Percentiles rank a stretch among this genome's conserved stretches.
phyloP scores from a whole-genome alignment of 768 basidiomycete genomes.

The Auriscalpium microsporum region DNA sequence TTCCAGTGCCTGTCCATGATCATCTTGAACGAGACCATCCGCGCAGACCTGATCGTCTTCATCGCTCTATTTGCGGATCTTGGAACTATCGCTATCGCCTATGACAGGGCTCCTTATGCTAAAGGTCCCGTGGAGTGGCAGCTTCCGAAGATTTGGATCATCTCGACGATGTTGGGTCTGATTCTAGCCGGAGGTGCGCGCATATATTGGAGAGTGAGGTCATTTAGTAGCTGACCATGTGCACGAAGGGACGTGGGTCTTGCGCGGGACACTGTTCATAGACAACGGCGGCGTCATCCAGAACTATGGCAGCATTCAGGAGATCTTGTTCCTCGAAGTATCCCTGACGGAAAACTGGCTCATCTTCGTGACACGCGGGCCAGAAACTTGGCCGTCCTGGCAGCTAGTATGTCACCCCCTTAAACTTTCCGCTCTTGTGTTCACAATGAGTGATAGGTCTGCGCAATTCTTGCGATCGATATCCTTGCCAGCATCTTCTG shows the following conservation, averaged over 20 bases:
- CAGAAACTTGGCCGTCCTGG: conserved; percentile 28
- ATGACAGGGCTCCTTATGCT: conserved; percentile 33
- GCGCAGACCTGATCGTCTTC: conserved; percentile 38
- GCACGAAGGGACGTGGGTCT: conserved; percentile 37
- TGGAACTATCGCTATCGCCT: conserved; percentile 42
- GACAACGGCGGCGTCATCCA: conserved; percentile 33
- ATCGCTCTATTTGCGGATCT: conserved; percentile 37
- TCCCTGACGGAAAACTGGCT: conserved; percentile 34
- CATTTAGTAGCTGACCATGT: conserved; percentile 21
- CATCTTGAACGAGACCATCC: conserved; percentile 39
- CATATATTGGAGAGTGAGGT: neutral
- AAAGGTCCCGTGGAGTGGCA: conserved; percentile 41
- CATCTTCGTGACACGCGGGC: conserved; percentile 27
- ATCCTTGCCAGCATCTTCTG: conserved; percentile 33
- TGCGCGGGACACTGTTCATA: conserved; percentile 35
- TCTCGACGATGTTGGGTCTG: conserved; percentile 31
- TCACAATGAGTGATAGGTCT: conserved; percentile 11
- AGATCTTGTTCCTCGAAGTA: conserved; percentile 39
- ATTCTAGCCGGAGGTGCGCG: conserved; percentile 4
- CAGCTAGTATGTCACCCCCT: conserved; percentile 20
- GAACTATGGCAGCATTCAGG: conserved; percentile 38
- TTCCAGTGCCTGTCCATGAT: conserved; percentile 32
- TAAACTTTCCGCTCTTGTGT: neutral
- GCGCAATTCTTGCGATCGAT: conserved; percentile 32
- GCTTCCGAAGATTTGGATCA: conserved; percentile 39